These are phyloP conservation scores for Ophiocordyceps camponoti-leonardi DNA, from an alignment of 2,329 filamentous ascomycete genomes.

Conservation along the genomic window DNA sequence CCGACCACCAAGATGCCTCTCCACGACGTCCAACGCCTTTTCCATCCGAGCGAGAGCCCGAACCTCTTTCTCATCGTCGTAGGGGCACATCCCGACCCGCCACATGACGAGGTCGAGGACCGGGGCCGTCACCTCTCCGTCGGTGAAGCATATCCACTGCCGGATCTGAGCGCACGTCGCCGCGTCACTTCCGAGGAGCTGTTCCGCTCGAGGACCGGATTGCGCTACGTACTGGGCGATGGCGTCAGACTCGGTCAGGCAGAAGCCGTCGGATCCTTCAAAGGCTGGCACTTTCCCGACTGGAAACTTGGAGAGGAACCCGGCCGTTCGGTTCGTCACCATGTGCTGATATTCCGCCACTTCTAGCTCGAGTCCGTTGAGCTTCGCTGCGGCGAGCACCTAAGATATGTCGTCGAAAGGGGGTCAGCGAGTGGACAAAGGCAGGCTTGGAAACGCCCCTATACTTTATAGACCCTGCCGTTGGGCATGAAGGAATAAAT, in stretches of 20 bases:
- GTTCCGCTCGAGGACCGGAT: background rate
- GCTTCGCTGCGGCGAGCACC: constrained; percentile 1
- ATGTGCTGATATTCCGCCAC: constrained; percentile 1
- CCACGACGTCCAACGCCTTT: background rate
- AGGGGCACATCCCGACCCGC: background rate
- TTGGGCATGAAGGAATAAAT: constrained; percentile 1
- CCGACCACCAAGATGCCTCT: background rate
- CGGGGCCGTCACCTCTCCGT: background rate
- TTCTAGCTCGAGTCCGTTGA: constrained; percentile 1
- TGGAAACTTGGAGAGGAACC: constrained; percentile 1
- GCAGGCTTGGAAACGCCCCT: background rate
- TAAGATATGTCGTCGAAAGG: background rate
- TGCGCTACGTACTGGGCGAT: background rate
- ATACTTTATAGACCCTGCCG: background rate
- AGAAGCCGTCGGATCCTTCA: background rate
- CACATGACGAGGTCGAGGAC: constrained; percentile 1
- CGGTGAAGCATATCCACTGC: constrained; percentile 1
- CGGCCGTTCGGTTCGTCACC: background rate
- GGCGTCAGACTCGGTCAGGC: background rate
- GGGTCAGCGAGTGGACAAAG: background rate
- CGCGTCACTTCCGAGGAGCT: background rate
- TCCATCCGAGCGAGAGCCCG: background rate
- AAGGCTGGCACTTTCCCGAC: background rate
- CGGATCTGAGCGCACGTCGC: background rate
- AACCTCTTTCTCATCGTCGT: background rate